A percentile compares a stretch with the other conserved stretches of the same genome.
Evolutionary conservation across 2,329 filamentous ascomycete genomes (phyloP).

Genomic region (Colletotrichum incanum): DNA sequence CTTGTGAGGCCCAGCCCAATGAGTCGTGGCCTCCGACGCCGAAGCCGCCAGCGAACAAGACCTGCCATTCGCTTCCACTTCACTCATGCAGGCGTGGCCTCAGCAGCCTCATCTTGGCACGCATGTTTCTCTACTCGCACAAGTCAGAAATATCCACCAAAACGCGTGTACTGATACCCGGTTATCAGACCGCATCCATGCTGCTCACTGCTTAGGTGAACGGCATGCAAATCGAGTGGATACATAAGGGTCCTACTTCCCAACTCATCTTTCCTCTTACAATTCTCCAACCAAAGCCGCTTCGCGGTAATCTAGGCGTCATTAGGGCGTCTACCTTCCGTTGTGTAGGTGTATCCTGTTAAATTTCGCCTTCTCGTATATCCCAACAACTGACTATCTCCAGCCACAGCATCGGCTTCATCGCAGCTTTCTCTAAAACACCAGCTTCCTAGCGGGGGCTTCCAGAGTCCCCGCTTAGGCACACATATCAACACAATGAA

Average conservation of each 20-base stretch:
- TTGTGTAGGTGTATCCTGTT: neutral
- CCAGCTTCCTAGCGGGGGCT: neutral
- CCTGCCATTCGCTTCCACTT: neutral
- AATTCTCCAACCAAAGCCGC: neutral
- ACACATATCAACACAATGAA: constrained; percentile 13
- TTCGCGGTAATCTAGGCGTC: neutral
- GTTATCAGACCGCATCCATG: too few relatives aligned
- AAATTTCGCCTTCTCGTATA: neutral
- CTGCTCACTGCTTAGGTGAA: neutral
- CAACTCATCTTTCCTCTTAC: neutral
- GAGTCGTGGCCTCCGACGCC: neutral
- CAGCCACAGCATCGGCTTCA: neutral
- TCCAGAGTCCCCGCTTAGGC: neutral
- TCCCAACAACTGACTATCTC: neutral
- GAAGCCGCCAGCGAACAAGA: too few relatives aligned
- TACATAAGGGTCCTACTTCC: neutral
- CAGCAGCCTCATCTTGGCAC: constrained; percentile 12
- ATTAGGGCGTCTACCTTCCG: neutral
- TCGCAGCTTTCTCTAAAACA: neutral
- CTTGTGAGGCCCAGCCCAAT: neutral
- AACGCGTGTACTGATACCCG: too few relatives aligned
- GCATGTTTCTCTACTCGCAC: neutral
- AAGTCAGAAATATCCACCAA: neutral
- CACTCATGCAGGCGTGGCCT: constrained; percentile 11
- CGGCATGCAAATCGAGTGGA: neutral